phyloP scores from a whole-genome alignment of 2,329 filamentous ascomycete species.

The Exserohilum rostratum region DNA sequence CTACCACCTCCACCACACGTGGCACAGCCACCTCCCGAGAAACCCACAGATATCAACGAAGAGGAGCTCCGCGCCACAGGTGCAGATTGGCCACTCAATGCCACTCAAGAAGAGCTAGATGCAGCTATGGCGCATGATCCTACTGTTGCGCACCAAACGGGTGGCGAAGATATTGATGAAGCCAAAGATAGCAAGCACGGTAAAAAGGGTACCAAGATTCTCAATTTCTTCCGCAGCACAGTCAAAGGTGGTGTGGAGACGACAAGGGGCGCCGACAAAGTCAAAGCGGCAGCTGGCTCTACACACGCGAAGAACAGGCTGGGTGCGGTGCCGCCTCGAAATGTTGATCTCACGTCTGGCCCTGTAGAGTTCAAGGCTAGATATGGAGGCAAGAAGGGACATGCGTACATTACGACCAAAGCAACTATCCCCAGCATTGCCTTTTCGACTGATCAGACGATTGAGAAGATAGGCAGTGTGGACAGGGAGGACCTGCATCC shows the following conservation, averaged over 20 bases:
- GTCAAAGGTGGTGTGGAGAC: conserved; percentile 76
- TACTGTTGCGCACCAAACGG: conserved; percentile 55
- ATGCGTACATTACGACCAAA: conserved; percentile 71
- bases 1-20: conserved; percentile 66
- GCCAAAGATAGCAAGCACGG: conserved; percentile 56
- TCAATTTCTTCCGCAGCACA: conserved; percentile 71
- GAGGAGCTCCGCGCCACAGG: conserved; percentile 59
- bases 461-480: conserved; percentile 53
- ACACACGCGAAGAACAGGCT: conserved; percentile 71
- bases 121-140: conserved; percentile 60
- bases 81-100: conserved; percentile 64
- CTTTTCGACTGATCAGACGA: conserved; percentile 63
- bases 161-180: conserved; percentile 60
- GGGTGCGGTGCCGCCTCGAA: conserved; percentile 65
- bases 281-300: conserved; percentile 69
- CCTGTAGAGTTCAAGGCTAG: conserved; percentile 79
- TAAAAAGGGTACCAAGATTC: conserved; percentile 57
- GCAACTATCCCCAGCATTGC: conserved; percentile 72
- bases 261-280: conserved; percentile 71
- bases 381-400: conserved; percentile 72
- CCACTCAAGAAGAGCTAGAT: conserved; percentile 69
- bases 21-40: conserved; percentile 53
- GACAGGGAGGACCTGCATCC: conserved; percentile 62
- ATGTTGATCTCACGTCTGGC: conserved; percentile 60
- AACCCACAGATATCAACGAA: conserved; percentile 57